Evolutionary conservation across 495 filamentous ascomycete species (phyloP).

Genomic region (Amphirosellinia nigrospora): DNA sequence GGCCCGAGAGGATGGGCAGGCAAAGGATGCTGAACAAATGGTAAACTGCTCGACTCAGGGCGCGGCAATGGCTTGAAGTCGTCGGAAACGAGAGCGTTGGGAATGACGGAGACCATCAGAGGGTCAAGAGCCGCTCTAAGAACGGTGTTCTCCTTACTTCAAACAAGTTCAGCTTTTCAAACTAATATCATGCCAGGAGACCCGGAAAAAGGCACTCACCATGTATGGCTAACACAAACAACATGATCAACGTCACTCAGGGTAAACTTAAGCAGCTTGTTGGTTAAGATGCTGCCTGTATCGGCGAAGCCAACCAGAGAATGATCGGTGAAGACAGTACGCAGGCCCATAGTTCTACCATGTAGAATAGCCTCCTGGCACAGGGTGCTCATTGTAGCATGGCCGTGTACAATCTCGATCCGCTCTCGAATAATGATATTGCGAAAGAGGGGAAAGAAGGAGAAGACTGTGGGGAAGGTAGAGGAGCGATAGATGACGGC

Average conservation of each 20-base stretch:
- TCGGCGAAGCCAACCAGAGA: constrained; percentile 98
- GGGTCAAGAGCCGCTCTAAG: constrained; percentile 93
- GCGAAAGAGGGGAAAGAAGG: constrained; percentile 94
- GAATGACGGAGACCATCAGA: constrained; percentile 95
- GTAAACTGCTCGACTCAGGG: constrained; percentile 38
- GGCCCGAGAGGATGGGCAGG: constrained; percentile 68
- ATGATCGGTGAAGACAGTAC: constrained; percentile 97
- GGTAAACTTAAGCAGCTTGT: constrained; percentile 95
- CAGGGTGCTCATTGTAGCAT: constrained; percentile 87
- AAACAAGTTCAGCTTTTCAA: constrained; percentile 15
- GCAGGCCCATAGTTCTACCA: constrained; percentile 92
- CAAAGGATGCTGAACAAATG: constrained; percentile 39
- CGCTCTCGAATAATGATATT: constrained; percentile 93
- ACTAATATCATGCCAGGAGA: not conserved
- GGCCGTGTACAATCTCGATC: constrained; percentile 97
- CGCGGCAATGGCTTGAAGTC: constrained; percentile 78
- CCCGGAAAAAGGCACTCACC: constrained; percentile 57
- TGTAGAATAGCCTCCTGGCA: constrained; percentile 96
- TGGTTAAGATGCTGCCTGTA: constrained; percentile 92
- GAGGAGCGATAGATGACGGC: constrained; percentile 92
- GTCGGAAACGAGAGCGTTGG: constrained; percentile 95
- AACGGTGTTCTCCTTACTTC: constrained; percentile 96
- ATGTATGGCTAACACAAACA: constrained; percentile 97
- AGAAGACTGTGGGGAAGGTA: constrained; percentile 98
- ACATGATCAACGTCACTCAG: constrained; percentile 98